Base-by-base conservation (phyloP, 345 rosid species). In the Gossypium turneri region DNA sequence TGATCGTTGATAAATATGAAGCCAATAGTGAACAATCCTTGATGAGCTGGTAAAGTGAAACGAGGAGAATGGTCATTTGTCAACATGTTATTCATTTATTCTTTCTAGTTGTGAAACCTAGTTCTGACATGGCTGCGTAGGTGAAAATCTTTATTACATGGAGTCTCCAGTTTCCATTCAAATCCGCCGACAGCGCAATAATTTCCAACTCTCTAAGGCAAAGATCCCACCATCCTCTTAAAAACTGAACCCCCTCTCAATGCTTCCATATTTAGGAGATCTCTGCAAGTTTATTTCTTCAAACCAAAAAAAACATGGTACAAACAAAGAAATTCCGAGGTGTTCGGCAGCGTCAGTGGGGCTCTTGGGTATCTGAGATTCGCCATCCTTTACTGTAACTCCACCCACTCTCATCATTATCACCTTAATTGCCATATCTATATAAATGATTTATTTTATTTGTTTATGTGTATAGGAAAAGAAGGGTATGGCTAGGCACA, bases 301-400 rank as follows among this genome's bases (percentile, higher is more conserved):
- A 22, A 3, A 5, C 34, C 17, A 55, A 53, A 2, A 2, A 9
- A 53, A 24, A 67, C 27, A 90, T 91, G 96, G 92, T 85, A 84
- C 87, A 85, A 73, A 67, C 88, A 53, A 91, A 79, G 89, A 89
- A 88, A 75, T 91, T 82, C 92, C 84, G 97, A 82, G 97, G 94
- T 47, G 97, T 91, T 66, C 87, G 97, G 79, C 94, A 91, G 68
- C 94, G 97, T 80, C 94, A 89, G 88, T 91, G 97, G 97, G 97
- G 97, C 81, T 89, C 97, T 50, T 91, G 97, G 93, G 94, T 91
- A 29, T 89, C 96, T 29, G 93, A 91, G 75, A 91, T 91, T 81
- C 93, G 97, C 68, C 93, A 91, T 71, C 94, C 94, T 19, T 86
- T 91, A 79, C 72, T 89, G 97, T 91, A 82, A 75, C 72, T 64